Base-by-base conservation (phyloP, 202 grass and related monocot genomes). In the Carex arenaria region DNA sequence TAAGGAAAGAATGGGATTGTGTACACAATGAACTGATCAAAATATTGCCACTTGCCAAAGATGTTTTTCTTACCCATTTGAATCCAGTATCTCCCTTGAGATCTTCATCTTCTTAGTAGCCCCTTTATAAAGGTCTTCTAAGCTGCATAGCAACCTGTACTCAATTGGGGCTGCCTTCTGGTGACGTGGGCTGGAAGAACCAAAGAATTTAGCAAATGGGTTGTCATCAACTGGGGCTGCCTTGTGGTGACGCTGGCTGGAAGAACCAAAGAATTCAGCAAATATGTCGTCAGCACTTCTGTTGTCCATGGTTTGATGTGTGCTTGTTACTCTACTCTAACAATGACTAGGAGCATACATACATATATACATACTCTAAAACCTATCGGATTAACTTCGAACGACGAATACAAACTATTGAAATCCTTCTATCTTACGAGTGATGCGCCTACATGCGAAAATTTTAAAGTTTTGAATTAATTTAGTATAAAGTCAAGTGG, bases 141-240 rank as follows among this genome's bases (percentile, higher is more conserved):
- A 85, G 61, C 84, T 89, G 87, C 92, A 94, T 22, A 80, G 65
- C 65, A 94, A 84, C 67, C 85, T 91, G 15, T 94, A 91, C 87
- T 97, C 90, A 51, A 97, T 87, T 0, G 90, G 85, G 1, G 72
- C 78, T 20, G 85, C 78, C 78, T 97, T 94, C 31, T 85, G 86
- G 5, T 88, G 61, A 28, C 72, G 88, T 12, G 87, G 90, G 61
- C 89, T 88, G 3, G 88, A 85, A 60, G 89, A 91, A 12, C 93
- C 90, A 67, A 96, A 96, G 72, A 97, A 97, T 82, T 97, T 90
- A 0, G 89, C 85, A 72, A 97, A 97, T 70, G 93, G 88, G 47
- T 96, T 90, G 0, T 96, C 90, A 12, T 90, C 88, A 11, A 80
- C 93, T 40, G 26, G 26, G 26, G 26, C 26, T 26, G 86, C 78